These are phyloP conservation scores for Meira nashicola DNA, from an alignment of 1,284 basidiomycete species.

Conservation along the genomic window DNA sequence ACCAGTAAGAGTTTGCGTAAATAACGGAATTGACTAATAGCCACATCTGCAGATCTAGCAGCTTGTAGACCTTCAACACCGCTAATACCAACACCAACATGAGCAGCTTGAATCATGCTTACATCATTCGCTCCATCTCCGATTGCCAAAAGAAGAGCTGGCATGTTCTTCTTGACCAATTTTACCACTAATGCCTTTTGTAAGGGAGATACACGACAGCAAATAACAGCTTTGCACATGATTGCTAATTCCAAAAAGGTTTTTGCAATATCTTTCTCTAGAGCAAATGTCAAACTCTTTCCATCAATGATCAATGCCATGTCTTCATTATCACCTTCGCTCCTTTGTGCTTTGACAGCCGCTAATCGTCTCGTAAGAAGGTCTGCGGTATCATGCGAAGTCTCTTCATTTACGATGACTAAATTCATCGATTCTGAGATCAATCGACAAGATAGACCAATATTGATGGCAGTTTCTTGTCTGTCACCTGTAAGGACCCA, in stretches of 20 bases:
- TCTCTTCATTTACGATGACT: constrained; percentile 86
- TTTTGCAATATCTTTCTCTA: constrained; percentile 86
- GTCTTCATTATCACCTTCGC: constrained; percentile 85
- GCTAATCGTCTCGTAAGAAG: constrained; percentile 80
- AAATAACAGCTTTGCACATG: constrained; percentile 96
- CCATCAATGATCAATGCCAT: constrained; percentile 94
- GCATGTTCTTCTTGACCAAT: constrained; percentile 93
- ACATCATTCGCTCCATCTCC: constrained; percentile 65
- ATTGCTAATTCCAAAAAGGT: constrained; percentile 90
- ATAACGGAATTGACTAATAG: constrained; percentile 97
- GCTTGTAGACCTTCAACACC: constrained; percentile 98
- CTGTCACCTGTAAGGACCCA: constrained; percentile 98
- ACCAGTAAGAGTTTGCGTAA: constrained; percentile 92
- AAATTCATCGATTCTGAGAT: constrained; percentile 98
- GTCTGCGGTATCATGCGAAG: constrained; percentile 72
- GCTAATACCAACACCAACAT: constrained; percentile 93
- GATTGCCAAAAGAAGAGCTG: constrained; percentile 86
- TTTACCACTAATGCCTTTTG: constrained; percentile 98
- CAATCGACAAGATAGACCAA: constrained; percentile 90
- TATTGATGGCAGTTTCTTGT: constrained; percentile 99
- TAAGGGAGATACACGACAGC: constrained; percentile 94
- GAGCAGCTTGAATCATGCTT: constrained; percentile 63
- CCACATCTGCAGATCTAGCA: constrained; percentile 89
- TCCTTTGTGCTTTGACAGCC: constrained; percentile 88
- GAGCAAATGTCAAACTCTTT: constrained; percentile 83